A percentile compares a stretch with the other conserved stretches of the same genome.
Evolutionary conservation across 495 filamentous ascomycete genomes (phyloP).

Genomic region (Annulohypoxylon nitens): DNA sequence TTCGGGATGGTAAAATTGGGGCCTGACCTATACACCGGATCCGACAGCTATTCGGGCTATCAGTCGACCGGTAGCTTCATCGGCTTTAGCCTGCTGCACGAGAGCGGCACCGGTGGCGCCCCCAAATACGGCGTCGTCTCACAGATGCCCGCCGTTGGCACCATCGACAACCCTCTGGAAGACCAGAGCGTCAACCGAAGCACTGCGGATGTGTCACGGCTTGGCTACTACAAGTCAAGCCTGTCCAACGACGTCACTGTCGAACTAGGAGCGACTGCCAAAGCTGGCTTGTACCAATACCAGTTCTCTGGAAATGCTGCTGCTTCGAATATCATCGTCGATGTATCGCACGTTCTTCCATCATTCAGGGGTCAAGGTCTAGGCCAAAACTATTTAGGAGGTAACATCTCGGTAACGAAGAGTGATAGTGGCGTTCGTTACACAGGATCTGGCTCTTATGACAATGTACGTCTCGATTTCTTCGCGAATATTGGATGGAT

Average conservation of each 20-base stretch:
- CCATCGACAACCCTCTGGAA: constrained; percentile 69
- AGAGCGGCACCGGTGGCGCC: constrained; percentile 79
- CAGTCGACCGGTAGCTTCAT: constrained; percentile 70
- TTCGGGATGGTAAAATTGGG: constrained; percentile 81
- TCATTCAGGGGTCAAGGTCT: constrained; percentile 70
- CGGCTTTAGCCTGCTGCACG: constrained; percentile 81
- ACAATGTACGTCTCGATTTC: constrained; percentile 64
- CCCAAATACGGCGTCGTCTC: constrained; percentile 80
- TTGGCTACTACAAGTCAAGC: constrained; percentile 74
- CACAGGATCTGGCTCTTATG: constrained; percentile 73
- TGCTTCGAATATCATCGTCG: constrained; percentile 70
- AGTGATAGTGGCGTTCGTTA: constrained; percentile 62
- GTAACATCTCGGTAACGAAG: constrained; percentile 65
- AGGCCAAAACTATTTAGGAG: constrained; percentile 76
- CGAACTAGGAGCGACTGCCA: constrained; percentile 71
- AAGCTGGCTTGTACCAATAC: constrained; percentile 74
- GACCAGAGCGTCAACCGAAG: constrained; percentile 67
- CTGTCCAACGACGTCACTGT: constrained; percentile 67
- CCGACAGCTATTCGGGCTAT: constrained; percentile 77
- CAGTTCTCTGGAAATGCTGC: constrained; percentile 63
- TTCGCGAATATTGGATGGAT: constrained; percentile 13
- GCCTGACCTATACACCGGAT: constrained; percentile 69
- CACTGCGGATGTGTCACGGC: constrained; percentile 64
- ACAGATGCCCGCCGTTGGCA: constrained; percentile 70
- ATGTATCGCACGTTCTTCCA: constrained; percentile 78